Percentiles rank a stretch among this genome's conserved stretches.
Evolutionary conservation across 2,329 filamentous ascomycete genomes (phyloP).

Genomic region (Aspergillus viridinutans): DNA sequence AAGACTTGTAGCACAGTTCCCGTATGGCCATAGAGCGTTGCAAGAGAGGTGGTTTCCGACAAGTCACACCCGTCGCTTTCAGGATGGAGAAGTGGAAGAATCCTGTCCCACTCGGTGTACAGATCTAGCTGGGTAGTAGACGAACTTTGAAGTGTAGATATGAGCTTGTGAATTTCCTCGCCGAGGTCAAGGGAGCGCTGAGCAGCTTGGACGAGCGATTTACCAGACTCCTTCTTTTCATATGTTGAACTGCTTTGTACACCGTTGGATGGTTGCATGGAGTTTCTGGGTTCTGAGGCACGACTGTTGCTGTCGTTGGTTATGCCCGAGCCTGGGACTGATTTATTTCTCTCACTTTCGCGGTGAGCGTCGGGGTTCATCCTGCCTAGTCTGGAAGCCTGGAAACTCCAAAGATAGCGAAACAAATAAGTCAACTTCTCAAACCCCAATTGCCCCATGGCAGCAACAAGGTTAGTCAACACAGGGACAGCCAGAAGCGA

Average conservation of each 20-base stretch:
- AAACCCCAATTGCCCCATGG: not conserved
- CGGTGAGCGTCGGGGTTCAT: not conserved
- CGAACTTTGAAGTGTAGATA: not conserved
- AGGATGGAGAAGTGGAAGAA: not conserved
- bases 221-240: no score
- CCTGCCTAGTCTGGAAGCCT: not conserved
- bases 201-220: not conserved
- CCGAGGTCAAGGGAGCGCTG: not conserved
- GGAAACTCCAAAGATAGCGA: not conserved
- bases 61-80: not conserved
- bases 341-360: not conserved
- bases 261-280: not conserved
- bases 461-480: slow-evolving; percentile 19
- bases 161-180: not conserved
- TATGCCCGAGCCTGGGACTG: not conserved
- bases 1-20: not conserved
- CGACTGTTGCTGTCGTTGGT: not conserved
- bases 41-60: not conserved
- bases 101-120: not conserved
- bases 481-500: slow-evolving; percentile 52
- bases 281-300: not conserved
- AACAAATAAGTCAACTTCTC: not conserved
- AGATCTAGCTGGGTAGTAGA: not conserved
- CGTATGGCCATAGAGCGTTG: no score
- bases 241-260: not conserved